Base-by-base conservation (phyloP, 192 early-diverging fungal genomes). In the Dimargaris xerosporica region DNA sequence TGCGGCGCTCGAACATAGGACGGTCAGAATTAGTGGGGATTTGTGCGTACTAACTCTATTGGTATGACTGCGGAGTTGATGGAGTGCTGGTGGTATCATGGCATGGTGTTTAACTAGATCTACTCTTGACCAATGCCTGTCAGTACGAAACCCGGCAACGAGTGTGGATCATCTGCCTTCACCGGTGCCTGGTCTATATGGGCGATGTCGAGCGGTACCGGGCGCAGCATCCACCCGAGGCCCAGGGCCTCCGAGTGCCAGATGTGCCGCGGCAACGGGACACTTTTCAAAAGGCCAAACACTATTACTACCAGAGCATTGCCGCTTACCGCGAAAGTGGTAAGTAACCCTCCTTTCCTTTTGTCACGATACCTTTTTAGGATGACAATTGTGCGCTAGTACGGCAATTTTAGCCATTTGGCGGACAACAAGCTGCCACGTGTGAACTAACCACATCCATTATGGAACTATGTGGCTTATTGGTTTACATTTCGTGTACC, bases 101-200 rank as follows among this genome's bases (percentile, higher is more conserved):
- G n/a, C n/a, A n/a, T n/a, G n/a, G n/a, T n/a, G n/a, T n/a, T n/a
- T n/a, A n/a, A n/a, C n/a, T n/a, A n/a, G n/a, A n/a, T n/a, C n/a
- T n/a, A n/a, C n/a, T n/a, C n/a, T n/a, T n/a, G n/a, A n/a, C n/a
- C n/a, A n/a, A n/a, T n/a, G n/a, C n/a, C n/a, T n/a, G n/a, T 23
- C 39, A 10, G 11, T 59, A 39, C 31, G 41, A 42, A 13, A 9
- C 39, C 1, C 34, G 15, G 16, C 28, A 41, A 39, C 29, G 41
- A 23, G 17, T 41, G 6, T 59, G 56, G 56, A 19, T 59, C 19
- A 34, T 59, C 17, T 59, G 56, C 19, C 56, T 59, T 9, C 56
- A 59, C 39, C 56, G 56, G 2, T 59, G 56, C 31, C 41, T 59
- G 56, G 56, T 59, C 2, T 59, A 59, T 59, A 42, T 59, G 56